Evolutionary conservation across 148 eudicot species (phyloP), one percentile per base, ranked within the genome.

Genomic region (Dysphania ambrosioides): DNA sequence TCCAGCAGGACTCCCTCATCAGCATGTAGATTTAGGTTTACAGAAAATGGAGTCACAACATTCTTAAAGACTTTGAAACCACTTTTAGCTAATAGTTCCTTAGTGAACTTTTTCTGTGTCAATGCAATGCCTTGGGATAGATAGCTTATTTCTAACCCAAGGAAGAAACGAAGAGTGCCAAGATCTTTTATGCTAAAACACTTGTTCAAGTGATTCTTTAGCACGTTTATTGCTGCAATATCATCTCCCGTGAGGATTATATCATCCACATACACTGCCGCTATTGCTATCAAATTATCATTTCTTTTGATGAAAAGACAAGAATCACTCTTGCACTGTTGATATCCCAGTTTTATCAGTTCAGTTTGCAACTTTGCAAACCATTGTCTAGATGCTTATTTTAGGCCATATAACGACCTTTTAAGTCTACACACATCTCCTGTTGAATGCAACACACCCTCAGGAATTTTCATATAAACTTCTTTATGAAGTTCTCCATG

Each of bases 141-240:
- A n/a, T n/a, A n/a, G n/a, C n/a, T n/a, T 0, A 66, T 18, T 16
- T 66, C 70, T 1, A 66, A 7, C 1, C 70, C 70, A 0, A 66
- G 5, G 31, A 66, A 66, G 16, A 1, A 66, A 24, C 11, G 11
- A 0, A 65, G 68, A 0, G 3, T 0, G 1, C 68, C 68, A 2
- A 34, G 5, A 6, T 41, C 71, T 24, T 67, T 67, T 18, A 67
- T 67, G 15, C 8, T 67, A 41, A 67, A 1, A 24, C 34, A 1
- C n/a, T 3, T 9, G 21, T 67, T 19, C 0, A 67, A 1, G 26
- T 23, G 51, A 24, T 13, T 0, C 4, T 67, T 67, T 1, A 67
- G 21, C 0, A 5, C 13, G 1, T 10, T 6, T 0, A 67, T 67
- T 0, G 2, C 9, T 1, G 5, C 0, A 0, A 0, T 2, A 67